Percentiles rank a stretch among this genome's conserved stretches.
Conservation (phyloP, 2,329 filamentous ascomycete species). For the Aspergillus pseudoglaucus region DNA sequence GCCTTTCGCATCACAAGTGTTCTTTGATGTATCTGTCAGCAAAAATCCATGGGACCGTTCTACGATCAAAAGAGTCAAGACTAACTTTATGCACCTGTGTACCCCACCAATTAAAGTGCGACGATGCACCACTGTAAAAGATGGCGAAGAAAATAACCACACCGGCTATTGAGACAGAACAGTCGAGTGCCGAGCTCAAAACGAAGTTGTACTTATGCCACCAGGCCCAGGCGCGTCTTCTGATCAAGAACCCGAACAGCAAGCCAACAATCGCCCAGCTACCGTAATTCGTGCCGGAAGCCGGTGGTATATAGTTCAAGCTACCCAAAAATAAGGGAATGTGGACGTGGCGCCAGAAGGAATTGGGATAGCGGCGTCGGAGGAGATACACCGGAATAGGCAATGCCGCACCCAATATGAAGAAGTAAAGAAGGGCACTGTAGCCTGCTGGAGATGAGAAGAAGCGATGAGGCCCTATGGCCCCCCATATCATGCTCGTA, state of each 20-base stretch:
- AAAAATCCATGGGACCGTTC: background rate
- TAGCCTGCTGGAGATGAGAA: conserved; percentile 57
- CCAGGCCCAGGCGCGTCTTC: conserved; percentile 56
- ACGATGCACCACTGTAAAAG: conserved; percentile 18
- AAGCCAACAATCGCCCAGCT: conserved; percentile 61
- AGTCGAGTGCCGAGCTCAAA: conserved; percentile 60
- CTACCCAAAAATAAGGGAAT: conserved; percentile 60
- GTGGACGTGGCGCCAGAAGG: conserved; percentile 27
- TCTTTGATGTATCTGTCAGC: background rate
- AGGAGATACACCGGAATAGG: conserved; percentile 53
- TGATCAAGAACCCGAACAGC: conserved; percentile 58
- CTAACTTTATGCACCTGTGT: conserved; percentile 19
- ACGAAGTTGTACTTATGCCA: conserved; percentile 71
- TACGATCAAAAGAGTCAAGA: background rate
- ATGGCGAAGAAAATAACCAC: conserved; percentile 23
- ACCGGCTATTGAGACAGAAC: conserved; percentile 19
- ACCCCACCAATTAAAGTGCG: conserved; percentile 20
- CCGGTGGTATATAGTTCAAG: conserved; percentile 56
- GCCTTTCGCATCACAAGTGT: background rate
- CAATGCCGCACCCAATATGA: conserved; percentile 56
- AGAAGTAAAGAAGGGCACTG: conserved; percentile 59
- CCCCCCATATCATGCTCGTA: conserved; percentile 63
- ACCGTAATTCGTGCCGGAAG: conserved; percentile 60
- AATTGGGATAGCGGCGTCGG: conserved; percentile 38
- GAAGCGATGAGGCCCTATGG: conserved; percentile 61